phyloP scores from a whole-genome alignment of 495 filamentous ascomycete species.

The Mytilinidion resinicola region DNA sequence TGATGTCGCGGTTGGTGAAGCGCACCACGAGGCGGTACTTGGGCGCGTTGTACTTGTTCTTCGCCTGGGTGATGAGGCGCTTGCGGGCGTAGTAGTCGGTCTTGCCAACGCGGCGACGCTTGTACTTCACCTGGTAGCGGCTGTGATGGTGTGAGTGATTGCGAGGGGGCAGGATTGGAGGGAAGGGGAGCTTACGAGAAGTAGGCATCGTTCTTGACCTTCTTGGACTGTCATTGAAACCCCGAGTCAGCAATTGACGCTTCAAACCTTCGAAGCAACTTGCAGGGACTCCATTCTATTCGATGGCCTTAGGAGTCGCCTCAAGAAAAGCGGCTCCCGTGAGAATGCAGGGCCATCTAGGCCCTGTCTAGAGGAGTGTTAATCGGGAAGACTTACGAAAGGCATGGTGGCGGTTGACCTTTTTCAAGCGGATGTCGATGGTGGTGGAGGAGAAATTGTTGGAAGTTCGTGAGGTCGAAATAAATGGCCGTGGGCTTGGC shows the following conservation, averaged over 20 bases:
- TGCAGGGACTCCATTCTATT: constrained; percentile 68
- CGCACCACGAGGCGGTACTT: constrained; percentile 99
- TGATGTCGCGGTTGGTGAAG: constrained; percentile 99
- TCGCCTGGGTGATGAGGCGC: constrained; percentile 98
- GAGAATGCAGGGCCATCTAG: neutral
- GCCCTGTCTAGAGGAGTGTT: neutral
- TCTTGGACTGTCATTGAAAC: constrained; percentile 69
- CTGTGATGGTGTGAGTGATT: constrained; percentile 24
- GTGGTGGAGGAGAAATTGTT: neutral
- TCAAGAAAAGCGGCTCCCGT: constrained; percentile 7
- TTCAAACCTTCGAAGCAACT: constrained; percentile 97
- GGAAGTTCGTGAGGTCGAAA: neutral
- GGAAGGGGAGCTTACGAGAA: constrained; percentile 64
- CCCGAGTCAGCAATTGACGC: constrained; percentile 97
- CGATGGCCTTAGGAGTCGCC: constrained; percentile 1
- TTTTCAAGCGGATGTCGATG: neutral
- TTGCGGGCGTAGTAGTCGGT: constrained; percentile 99
- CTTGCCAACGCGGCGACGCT: constrained; percentile 91
- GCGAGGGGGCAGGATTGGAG: constrained; percentile 17
- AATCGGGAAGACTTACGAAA: constrained; percentile 36
- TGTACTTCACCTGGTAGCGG: constrained; percentile 99
- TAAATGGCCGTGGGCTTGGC: too few species aligned
- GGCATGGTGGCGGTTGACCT: constrained; percentile 34
- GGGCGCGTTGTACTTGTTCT: constrained; percentile 99
- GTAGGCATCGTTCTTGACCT: constrained; percentile 94